phyloP scores from a whole-genome alignment of 306 rosid species.

The Sicyos edulis region DNA sequence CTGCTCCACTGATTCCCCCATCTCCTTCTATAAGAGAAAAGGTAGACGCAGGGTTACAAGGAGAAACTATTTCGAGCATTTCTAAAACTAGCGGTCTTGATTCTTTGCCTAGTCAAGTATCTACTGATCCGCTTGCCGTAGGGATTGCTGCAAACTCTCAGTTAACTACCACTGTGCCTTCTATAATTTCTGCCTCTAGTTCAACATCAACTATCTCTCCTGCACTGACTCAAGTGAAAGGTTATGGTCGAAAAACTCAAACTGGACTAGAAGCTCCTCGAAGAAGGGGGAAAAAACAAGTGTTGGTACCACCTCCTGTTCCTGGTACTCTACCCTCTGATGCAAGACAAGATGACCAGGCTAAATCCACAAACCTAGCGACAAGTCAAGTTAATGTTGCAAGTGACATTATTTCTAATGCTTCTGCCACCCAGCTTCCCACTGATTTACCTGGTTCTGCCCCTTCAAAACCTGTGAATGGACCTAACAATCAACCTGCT shows the following conservation, averaged over 20 bases:
- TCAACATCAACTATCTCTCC: slow-evolving; percentile 28
- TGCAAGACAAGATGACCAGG: slow-evolving; percentile 45
- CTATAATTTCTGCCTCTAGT: neutral
- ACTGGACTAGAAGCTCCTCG: slow-evolving; percentile 50
- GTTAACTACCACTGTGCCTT: neutral
- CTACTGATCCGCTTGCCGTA: neutral
- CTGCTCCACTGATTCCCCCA: slow-evolving; percentile 36
- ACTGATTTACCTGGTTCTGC: slow-evolving; percentile 36
- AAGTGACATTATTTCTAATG: slow-evolving; percentile 33
- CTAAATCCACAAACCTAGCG: slow-evolving; percentile 34
- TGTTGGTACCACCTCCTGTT: slow-evolving; percentile 32
- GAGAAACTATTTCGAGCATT: slow-evolving; percentile 38
- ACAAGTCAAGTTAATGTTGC: slow-evolving; percentile 38
- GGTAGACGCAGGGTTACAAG: slow-evolving; percentile 37
- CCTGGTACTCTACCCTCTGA: slow-evolving; percentile 44
- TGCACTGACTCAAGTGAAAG: slow-evolving; percentile 48
- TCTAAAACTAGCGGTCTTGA: slow-evolving; percentile 36
- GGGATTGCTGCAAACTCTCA: slow-evolving; percentile 15
- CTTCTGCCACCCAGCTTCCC: slow-evolving; percentile 32
- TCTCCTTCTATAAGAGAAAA: slow-evolving; percentile 41
- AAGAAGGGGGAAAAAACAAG: slow-evolving; percentile 80
- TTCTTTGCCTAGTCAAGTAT: slow-evolving; percentile 28
- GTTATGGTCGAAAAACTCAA: slow-evolving; percentile 60
- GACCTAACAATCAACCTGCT: slow-evolving; percentile 19
- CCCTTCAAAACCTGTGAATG: slow-evolving; percentile 31